A percentile compares a stretch with the other conserved stretches of the same genome.
Conservation (phyloP, 2,329 filamentous ascomycete species). For the Torrubiella hemipterigena region DNA sequence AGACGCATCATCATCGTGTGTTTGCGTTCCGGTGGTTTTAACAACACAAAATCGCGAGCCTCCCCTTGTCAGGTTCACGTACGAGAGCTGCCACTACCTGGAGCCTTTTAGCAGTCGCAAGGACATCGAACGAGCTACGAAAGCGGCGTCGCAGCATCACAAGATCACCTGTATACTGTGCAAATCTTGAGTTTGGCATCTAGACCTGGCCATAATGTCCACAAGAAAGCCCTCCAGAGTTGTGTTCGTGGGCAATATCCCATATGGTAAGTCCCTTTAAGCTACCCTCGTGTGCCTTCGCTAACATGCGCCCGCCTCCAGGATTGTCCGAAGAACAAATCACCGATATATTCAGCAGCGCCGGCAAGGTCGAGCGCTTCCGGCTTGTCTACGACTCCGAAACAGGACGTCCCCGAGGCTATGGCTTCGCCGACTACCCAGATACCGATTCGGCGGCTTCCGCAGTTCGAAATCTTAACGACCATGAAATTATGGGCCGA, state of each 20-base stretch:
- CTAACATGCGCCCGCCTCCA: constrained; percentile 21
- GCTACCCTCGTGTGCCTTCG: background rate
- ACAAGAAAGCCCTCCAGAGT: constrained; percentile 66
- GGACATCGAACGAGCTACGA: too few relatives aligned
- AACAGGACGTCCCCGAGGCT: constrained; percentile 88
- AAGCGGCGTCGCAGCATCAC: too few relatives aligned
- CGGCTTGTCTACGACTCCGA: constrained; percentile 91
- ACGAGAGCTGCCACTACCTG: too few relatives aligned
- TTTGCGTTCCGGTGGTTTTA: too few relatives aligned
- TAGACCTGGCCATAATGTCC: constrained; percentile 43
- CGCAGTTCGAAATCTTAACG: constrained; percentile 89
- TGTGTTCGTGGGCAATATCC: constrained; percentile 77
- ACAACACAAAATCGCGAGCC: too few relatives aligned
- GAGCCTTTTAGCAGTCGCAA: too few relatives aligned
- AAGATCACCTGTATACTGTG: too few relatives aligned
- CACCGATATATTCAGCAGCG: constrained; percentile 81
- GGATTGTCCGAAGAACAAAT: constrained; percentile 95
- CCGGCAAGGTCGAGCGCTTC: constrained; percentile 84
- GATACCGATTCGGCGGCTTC: constrained; percentile 82
- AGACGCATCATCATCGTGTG: too few relatives aligned
- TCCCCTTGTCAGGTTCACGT: too few relatives aligned
- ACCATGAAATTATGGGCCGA: constrained; percentile 88
- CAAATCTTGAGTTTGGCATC: too few relatives aligned
- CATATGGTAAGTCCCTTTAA: constrained; percentile 49
- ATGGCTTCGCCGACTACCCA: constrained; percentile 91